Evolutionary conservation across 176 grass and related monocot genomes (phyloP), one percentile per base, ranked within the genome.

Genomic region (Ananas comosus): DNA sequence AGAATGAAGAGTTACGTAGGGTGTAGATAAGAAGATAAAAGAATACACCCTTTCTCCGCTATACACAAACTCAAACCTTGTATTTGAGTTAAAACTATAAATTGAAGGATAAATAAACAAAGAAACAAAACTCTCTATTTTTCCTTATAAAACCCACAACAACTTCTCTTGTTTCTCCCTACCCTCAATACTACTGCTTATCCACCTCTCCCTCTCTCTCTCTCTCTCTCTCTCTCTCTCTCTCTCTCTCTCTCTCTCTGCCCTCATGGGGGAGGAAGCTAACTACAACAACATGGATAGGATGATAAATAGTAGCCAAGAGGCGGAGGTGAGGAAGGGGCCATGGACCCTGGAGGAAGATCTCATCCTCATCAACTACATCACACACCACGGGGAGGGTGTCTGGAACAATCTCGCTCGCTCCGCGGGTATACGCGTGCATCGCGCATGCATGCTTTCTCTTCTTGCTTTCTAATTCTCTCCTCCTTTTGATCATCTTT

Each of bases 291-390:
- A 24, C 9, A 89, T 79, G 79, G 49, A 79, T 1, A 66, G 56
- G 17, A 33, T 5, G 48, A 16, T 70, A 48, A 73, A 64, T 14
- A 59, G 54, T 64, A 73, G 49, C 19, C 63, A 81, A 47, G 76
- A 72, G 19, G 29, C 49, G 29, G 82, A 69, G 49, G 71, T 83
- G 64, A 67, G 85, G 51, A 87, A 87, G 59, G 85, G 85, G 10
- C 85, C 80, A 9, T 87, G 85, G 85, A 83, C 80, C 51, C 73
- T 80, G 80, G 85, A 87, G 74, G 85, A 87, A 74, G 85, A 87
- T 24, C 76, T 83, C 53, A 64, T 83, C 70, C 85, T 87, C 65
- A 63, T 48, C 67, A 83, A 77, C 78, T 87, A 83, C 80, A 83
- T 87, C 72, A 59, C 85, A 50, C 53, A 48, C 69, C 56, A 87